Evolutionary conservation across 2,329 filamentous ascomycete genomes (phyloP), one percentile per base, ranked within the genome.

Genomic region (Hypoxylon sp.): DNA sequence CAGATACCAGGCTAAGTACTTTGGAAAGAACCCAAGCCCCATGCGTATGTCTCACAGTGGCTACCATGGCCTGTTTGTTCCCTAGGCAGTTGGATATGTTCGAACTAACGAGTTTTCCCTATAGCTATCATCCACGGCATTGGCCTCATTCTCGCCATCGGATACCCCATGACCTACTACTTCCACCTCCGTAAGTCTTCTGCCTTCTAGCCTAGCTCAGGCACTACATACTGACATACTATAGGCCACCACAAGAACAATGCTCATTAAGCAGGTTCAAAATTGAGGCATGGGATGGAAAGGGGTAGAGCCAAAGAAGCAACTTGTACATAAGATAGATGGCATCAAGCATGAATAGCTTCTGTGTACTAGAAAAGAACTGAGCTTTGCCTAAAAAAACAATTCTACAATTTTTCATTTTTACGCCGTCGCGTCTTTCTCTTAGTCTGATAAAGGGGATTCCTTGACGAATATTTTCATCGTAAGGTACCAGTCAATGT

Each of bases 241-340:
- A 60, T 75, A 99, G 96, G 96, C 78, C 95, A 99, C 90, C 95
- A 98, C 92, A 99, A 99, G 93, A 98, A 99, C 92, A 97, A 99
- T 84, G 93, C 93, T 77, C 96, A 99, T 88, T 99, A 97, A 86
- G 67, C 57, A 46, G 28, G 55, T 50, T 60, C 19, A 34, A 25
- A 38, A 61, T 38, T 25, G 38, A 48, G 65, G 49, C 52, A 74
- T 28, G 62, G 21, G 61, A 60, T 51, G 66, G 64, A 60, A 63
- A 62, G 61, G 61, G 56, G 34, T 60, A 43, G 45, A 51, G 36
- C 52, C 48, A 60, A 66, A 46, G 49, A 63, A 66, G 66, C 43
- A 34, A n/a, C 28, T 60, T 77, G 75, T 77, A 77, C 69, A 75
- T 77, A 76, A 71, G 60, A 72, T 73, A 69, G 67, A 70, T 68